phyloP scores from a whole-genome alignment of 805 yeast genomes.

The Wickerhamomyces bovis region DNA sequence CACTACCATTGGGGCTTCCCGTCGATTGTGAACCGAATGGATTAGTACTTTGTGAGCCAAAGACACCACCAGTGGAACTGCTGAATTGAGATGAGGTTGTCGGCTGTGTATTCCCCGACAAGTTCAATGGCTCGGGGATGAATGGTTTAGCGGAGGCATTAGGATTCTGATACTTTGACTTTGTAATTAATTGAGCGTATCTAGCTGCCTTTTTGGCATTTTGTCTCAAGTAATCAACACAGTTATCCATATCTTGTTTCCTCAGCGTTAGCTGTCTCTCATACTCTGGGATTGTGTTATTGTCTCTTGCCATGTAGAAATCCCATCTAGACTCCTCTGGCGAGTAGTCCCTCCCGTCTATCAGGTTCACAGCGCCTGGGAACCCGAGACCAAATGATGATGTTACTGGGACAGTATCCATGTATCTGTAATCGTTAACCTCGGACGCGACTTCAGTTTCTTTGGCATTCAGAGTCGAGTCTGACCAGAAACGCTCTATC shows the following conservation, averaged over 20 bases:
- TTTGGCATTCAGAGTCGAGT: constrained; percentile 19
- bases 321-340: constrained; percentile 46
- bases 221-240: constrained; percentile 31
- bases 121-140: constrained; percentile 29
- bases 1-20: background rate
- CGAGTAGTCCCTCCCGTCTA: constrained; percentile 47
- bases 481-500: constrained; percentile 20
- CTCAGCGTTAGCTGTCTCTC: constrained; percentile 37
- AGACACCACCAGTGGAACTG: background rate
- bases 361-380: constrained; percentile 44
- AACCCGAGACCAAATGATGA: constrained; percentile 42
- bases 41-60: background rate
- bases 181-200: constrained; percentile 43
- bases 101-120: constrained; percentile 19
- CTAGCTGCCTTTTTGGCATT: constrained; percentile 49
- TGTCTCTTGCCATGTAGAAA: constrained; percentile 35
- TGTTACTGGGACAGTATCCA: constrained; percentile 28
- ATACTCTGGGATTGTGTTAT: constrained; percentile 32
- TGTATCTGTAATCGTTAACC: constrained; percentile 9
- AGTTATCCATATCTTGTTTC: constrained; percentile 39
- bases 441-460: constrained; percentile 25
- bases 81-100: constrained; percentile 3
- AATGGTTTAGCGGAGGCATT: constrained; percentile 26
- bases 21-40: constrained; percentile 10
- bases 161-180: constrained; percentile 24